Percentiles rank a stretch among this genome's conserved stretches.
Evolutionary conservation across 176 grass and related monocot species (phyloP).

Genomic region (Eragrostis curvula): DNA sequence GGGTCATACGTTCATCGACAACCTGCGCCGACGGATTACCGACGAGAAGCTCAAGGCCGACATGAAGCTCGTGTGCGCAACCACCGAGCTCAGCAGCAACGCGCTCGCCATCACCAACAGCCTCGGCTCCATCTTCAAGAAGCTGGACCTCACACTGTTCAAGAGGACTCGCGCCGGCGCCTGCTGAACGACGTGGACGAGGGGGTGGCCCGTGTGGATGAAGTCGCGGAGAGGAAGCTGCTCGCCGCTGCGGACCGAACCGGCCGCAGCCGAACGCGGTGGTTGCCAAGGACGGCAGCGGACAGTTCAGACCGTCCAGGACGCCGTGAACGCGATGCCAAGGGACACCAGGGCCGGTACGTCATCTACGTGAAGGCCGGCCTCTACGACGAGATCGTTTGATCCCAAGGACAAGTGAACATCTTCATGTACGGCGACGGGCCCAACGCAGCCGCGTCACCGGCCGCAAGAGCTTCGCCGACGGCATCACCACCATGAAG

Average conservation of each 20-base stretch:
- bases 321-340: slow-evolving; percentile 67
- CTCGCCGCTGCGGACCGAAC: slow-evolving; percentile 49
- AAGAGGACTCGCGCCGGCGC: slow-evolving; percentile 43
- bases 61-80: slow-evolving; percentile 67
- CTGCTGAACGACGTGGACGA: slow-evolving; percentile 34
- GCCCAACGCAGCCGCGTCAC: slow-evolving; percentile 57
- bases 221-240: slow-evolving; percentile 68
- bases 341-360: slow-evolving; percentile 45
- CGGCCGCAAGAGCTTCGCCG: slow-evolving; percentile 58
- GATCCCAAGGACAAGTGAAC: slow-evolving; percentile 69
- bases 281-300: slow-evolving; percentile 85
- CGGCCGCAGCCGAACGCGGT: slow-evolving; percentile 54
- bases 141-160: slow-evolving; percentile 51
- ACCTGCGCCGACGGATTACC: slow-evolving; percentile 76
- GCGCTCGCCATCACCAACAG: slow-evolving; percentile 72
- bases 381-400: slow-evolving; percentile 74
- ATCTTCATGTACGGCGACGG: slow-evolving; percentile 93
- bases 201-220: slow-evolving; percentile 63
- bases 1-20: slow-evolving; percentile 69
- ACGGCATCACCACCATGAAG: slow-evolving; percentile 66
- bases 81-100: slow-evolving; percentile 80
- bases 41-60: slow-evolving; percentile 60
- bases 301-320: slow-evolving; percentile 75
- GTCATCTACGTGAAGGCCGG: slow-evolving; percentile 96
- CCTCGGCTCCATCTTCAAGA: slow-evolving; percentile 52